These are phyloP conservation scores for Pythium guiyangense DNA, from an alignment of 352 stramenopile genomes.

Conservation along the genomic window DNA sequence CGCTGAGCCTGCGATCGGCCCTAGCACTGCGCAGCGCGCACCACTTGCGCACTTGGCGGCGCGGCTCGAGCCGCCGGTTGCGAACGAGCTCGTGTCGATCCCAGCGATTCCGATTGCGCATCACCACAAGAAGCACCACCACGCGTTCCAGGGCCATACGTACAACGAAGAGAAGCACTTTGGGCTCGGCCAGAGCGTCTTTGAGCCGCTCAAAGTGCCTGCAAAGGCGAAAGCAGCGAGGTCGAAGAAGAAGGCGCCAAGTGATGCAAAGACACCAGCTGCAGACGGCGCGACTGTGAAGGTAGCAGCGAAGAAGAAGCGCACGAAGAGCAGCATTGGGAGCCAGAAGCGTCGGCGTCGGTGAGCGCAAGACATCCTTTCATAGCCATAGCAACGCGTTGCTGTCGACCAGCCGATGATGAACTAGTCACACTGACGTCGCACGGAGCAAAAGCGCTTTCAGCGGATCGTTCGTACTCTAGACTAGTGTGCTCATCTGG, in stretches of 20 bases:
- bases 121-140: slow-evolving; percentile 42
- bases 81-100: slow-evolving; percentile 33
- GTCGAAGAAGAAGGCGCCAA: slow-evolving; percentile 25
- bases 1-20: slow-evolving; percentile 2
- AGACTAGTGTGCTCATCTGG: too few relatives aligned
- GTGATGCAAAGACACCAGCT: background rate
- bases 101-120: slow-evolving; percentile 59
- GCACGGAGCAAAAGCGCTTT: too few relatives aligned
- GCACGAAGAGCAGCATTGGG: slow-evolving; percentile 19
- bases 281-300: background rate
- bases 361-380: too few relatives aligned
- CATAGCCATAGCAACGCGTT: too few relatives aligned
- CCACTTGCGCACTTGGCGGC: slow-evolving; percentile 13
- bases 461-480: too few relatives aligned
- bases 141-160: slow-evolving; percentile 32
- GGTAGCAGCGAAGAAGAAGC: slow-evolving; percentile 25
- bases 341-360: slow-evolving; percentile 47
- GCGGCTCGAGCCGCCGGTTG: slow-evolving; percentile 5
- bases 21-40: slow-evolving; percentile 2
- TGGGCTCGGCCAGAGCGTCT: slow-evolving; percentile 63
- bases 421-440: too few relatives aligned
- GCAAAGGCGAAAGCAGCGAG: slow-evolving; percentile 33
- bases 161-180: slow-evolving; percentile 73
- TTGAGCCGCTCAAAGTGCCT: slow-evolving; percentile 54
- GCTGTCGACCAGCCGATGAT: too few relatives aligned